A percentile compares a stretch with the other conserved stretches of the same genome.
Evolutionary conservation across 2,329 filamentous ascomycete species (phyloP).

Genomic region (Penicillium sp.): DNA sequence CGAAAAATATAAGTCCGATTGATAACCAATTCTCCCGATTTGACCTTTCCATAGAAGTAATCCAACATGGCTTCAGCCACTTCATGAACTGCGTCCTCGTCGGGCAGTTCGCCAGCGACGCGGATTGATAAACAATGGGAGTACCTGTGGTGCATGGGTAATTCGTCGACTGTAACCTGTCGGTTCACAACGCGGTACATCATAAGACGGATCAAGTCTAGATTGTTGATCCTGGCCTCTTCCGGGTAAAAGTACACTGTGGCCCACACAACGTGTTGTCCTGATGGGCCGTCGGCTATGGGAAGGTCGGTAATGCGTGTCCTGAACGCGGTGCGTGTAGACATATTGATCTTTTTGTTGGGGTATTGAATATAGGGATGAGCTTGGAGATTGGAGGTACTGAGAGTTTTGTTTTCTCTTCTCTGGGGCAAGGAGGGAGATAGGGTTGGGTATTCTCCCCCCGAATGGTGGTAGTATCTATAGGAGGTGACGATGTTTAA

Average conservation of each 20-base stretch:
- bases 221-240: not conserved
- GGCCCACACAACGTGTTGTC: not conserved
- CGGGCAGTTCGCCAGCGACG: not conserved
- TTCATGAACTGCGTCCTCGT: not conserved
- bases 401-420: too few species aligned
- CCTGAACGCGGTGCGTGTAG: not conserved
- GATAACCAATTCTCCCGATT: not conserved
- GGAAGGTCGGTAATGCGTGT: not conserved
- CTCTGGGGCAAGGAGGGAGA: too few species aligned
- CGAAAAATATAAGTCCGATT: not conserved
- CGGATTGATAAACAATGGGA: slow-evolving; percentile 1
- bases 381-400: not conserved
- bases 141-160: not conserved
- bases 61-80: not conserved
- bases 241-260: slow-evolving; percentile 1
- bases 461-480: too few species aligned
- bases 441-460: not conserved
- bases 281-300: not conserved
- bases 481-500: too few species aligned
- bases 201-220: not conserved
- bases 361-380: too few species aligned
- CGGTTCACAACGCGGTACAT: slow-evolving; percentile 1
- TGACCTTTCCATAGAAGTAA: not conserved
- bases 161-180: not conserved
- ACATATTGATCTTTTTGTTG: not conserved